These are phyloP conservation scores for Globisporangium echinulatum DNA, from an alignment of 352 stramenopile genomes.

Conservation along the genomic window DNA sequence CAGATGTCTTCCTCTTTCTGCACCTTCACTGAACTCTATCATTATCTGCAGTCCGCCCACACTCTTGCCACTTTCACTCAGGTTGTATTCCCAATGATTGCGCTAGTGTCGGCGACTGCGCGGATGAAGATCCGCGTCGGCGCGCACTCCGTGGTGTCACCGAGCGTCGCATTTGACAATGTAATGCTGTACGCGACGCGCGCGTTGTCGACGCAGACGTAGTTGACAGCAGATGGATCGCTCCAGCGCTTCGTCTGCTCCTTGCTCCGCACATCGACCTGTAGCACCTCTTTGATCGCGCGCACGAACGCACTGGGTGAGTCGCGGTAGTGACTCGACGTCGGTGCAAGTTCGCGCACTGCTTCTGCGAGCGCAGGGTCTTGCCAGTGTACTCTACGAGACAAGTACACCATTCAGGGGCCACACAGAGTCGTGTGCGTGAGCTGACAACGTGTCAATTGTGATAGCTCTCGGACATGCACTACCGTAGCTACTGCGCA, in stretches of 20 bases:
- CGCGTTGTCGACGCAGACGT: conserved; percentile 54
- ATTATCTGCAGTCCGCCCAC: too few species aligned
- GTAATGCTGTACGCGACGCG: conserved; percentile 35
- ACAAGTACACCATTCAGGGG: not conserved
- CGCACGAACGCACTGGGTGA: conserved; percentile 22
- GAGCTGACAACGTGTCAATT: too few species aligned
- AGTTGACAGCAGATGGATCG: conserved; percentile 24
- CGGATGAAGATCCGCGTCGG: not conserved
- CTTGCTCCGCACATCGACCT: conserved; percentile 73
- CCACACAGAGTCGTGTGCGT: too few species aligned
- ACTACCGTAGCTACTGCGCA: not conserved
- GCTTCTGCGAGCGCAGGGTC: conserved; percentile 15
- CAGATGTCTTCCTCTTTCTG: not conserved
- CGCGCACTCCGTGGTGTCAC: too few species aligned
- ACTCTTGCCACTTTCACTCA: too few species aligned
- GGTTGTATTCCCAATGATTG: too few species aligned
- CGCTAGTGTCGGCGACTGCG: not conserved
- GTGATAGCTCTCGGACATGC: too few species aligned
- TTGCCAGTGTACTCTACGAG: conserved; percentile 41
- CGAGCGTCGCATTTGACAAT: not conserved
- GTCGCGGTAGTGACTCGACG: conserved; percentile 38
- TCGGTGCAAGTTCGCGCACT: conserved; percentile 27
- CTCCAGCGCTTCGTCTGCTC: conserved; percentile 54
- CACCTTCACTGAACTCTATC: not conserved
- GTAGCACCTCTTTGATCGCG: conserved; percentile 61